These are phyloP conservation scores for Trichopus zeylanicus DNA, from an alignment of 116 monocot species.

Conservation along the genomic window DNA sequence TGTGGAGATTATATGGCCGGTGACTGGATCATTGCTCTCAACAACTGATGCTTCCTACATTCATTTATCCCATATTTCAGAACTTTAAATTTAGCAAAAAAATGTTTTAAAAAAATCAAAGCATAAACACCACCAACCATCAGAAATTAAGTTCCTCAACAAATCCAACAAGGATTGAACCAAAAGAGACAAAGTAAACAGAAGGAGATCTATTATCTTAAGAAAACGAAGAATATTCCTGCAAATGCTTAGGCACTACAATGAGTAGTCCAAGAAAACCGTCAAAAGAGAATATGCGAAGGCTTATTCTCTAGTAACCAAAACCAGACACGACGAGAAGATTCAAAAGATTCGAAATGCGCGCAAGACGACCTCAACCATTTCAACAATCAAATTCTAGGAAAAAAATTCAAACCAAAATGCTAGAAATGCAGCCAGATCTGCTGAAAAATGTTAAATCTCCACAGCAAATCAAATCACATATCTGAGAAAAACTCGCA, in stretches of 20 bases:
- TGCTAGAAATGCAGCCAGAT: not conserved
- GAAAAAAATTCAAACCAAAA: not conserved
- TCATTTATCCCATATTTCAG: not conserved
- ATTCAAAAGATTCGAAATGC: not conserved
- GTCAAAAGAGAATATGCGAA: not conserved
- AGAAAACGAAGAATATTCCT: not conserved
- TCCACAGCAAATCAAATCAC: not conserved
- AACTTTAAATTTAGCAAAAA: not conserved
- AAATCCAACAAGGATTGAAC: too few species aligned
- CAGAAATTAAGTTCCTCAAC: too few species aligned
- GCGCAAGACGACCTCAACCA: not conserved
- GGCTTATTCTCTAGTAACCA: not conserved
- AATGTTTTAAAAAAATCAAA: too few species aligned
- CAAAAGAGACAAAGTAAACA: too few species aligned
- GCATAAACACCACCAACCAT: too few species aligned
- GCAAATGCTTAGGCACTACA: not conserved
- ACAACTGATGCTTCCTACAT: constrained; percentile 23
- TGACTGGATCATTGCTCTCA: constrained; percentile 36
- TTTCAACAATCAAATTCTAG: too few species aligned
- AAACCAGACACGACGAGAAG: not conserved
- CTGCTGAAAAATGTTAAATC: not conserved
- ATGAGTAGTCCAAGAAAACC: not conserved
- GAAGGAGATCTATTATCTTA: too few species aligned
- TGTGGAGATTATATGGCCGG: constrained; percentile 62
- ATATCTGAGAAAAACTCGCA: not conserved